These are phyloP conservation scores for Phytophthora chlamydospora DNA, from an alignment of 352 stramenopile genomes.

Conservation along the genomic window DNA sequence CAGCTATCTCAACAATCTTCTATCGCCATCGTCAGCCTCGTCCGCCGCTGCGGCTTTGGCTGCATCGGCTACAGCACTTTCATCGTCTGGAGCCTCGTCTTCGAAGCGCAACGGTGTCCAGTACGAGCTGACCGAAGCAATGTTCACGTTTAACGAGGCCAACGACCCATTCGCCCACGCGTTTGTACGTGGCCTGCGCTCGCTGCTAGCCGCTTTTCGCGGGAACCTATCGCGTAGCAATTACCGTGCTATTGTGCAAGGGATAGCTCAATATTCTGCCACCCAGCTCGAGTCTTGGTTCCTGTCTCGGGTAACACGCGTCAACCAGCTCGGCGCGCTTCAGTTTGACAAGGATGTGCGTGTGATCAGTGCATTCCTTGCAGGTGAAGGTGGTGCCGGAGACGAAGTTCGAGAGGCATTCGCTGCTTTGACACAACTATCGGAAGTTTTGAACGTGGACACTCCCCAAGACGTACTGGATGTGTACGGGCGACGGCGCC, in stretches of 20 bases:
- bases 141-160: conserved; percentile 88
- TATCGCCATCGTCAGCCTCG: conserved; percentile 47
- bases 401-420: conserved; percentile 68
- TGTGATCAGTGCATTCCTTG: conserved; percentile 72
- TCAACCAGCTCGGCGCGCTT: conserved; percentile 84
- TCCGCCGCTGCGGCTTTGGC: conserved; percentile 38
- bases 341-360: conserved; percentile 90
- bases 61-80: conserved; percentile 39
- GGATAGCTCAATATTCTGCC: conserved; percentile 44
- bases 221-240: conserved; percentile 64
- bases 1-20: conserved; percentile 51
- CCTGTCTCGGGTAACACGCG: conserved; percentile 48
- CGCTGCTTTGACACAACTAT: conserved; percentile 65
- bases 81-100: conserved; percentile 27
- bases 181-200: conserved; percentile 69
- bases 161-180: conserved; percentile 87
- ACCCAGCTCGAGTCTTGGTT: conserved; percentile 77
- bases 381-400: conserved; percentile 39
- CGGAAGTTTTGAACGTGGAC: conserved; percentile 78
- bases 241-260: conserved; percentile 58
- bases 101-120: conserved; percentile 52
- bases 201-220: conserved; percentile 59
- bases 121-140: conserved; percentile 85
- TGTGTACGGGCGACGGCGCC: conserved; percentile 66
- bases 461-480: conserved; percentile 74